These are phyloP conservation scores for Epichloe bromicola DNA, from an alignment of 2,329 filamentous ascomycete genomes.

Conservation along the genomic window DNA sequence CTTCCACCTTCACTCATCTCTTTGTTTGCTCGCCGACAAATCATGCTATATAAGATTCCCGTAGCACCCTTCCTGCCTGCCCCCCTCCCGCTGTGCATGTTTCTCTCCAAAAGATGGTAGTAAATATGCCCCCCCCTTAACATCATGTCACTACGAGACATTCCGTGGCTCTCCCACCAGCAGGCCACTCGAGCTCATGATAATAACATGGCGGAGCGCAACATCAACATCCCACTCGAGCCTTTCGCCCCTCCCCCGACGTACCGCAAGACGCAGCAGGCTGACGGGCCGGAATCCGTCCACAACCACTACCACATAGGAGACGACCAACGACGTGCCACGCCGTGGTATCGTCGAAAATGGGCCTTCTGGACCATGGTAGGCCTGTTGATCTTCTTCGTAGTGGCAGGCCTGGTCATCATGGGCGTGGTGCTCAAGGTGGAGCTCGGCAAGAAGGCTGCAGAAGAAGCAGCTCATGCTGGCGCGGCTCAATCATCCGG, in stretches of 20 bases:
- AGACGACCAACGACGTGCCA: background rate
- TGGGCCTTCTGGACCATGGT: constrained; percentile 5
- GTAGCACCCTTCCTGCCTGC: background rate
- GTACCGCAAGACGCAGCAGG: background rate
- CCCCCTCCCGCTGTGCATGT: background rate
- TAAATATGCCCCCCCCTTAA: background rate
- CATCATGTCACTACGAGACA: background rate
- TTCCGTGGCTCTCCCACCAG: background rate
- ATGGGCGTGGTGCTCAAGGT: constrained; percentile 10
- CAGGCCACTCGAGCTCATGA: background rate
- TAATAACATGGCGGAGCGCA: background rate
- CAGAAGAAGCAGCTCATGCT: background rate
- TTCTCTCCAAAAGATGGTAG: background rate
- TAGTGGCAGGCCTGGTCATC: constrained; percentile 2
- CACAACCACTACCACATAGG: constrained; percentile 10
- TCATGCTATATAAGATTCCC: background rate
- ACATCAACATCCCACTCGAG: constrained; percentile 1
- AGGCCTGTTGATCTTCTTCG: constrained; percentile 2
- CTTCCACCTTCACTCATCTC: background rate
- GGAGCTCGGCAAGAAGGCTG: constrained; percentile 2
- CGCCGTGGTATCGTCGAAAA: constrained; percentile 10
- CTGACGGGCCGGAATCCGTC: constrained; percentile 1
- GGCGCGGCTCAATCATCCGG: background rate
- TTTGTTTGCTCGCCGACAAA: background rate
- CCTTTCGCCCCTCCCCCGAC: background rate